Base-by-base conservation (phyloP, 371 early-diverging fungal genomes). In the Mucor indicus region DNA sequence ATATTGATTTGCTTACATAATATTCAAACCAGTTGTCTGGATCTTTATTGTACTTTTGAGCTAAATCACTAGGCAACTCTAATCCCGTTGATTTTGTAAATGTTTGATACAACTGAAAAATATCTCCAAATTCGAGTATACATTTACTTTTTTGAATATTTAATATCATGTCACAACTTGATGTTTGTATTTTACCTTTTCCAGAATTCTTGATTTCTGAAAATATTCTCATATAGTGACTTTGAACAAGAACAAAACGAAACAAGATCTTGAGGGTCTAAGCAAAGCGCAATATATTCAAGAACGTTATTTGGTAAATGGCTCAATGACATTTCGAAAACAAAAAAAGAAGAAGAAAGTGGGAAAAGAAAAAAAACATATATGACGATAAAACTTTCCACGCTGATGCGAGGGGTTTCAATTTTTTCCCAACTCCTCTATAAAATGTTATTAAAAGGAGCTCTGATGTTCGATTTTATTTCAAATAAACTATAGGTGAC, bases 91-190 rank as follows among this genome's bases (percentile, higher is more conserved):
- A 65, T 13, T 62, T 61, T 12, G 60, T 61, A 22, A 78, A 62
- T 15, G 79, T 60, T 5, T 48, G 43, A 19, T 79, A 77, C 25
- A 81, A 61, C 13, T 66, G 60, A 53, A 81, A 81, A 1, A 79
- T 50, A 38, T 81, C 67, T 31, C 81, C 81, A 60, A 77, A 81
- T n/a, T 81, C 81, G 38, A 66, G 57, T 9, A 62, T 37, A 2
- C 67, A 47, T 62, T 78, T 81, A 43, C 79, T 81, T 32, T 7
- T 16, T 23, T 4, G 20, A 20, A 21, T 19, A n/a, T 8, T 36
- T 11, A 15, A 17, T 24, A 13, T 2, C 3, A 9, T 31, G 32
- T 6, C 29, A 30, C 12, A 17, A 20, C 16, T 45, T 19, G 2
- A 20, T 25, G 23, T 37, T 32, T 19, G 20, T 15, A 21, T 23